A percentile compares a stretch with the other conserved stretches of the same genome.
Evolutionary conservation across 1,139 yeast species (phyloP).

Genomic region (Candida glucosophila): DNA sequence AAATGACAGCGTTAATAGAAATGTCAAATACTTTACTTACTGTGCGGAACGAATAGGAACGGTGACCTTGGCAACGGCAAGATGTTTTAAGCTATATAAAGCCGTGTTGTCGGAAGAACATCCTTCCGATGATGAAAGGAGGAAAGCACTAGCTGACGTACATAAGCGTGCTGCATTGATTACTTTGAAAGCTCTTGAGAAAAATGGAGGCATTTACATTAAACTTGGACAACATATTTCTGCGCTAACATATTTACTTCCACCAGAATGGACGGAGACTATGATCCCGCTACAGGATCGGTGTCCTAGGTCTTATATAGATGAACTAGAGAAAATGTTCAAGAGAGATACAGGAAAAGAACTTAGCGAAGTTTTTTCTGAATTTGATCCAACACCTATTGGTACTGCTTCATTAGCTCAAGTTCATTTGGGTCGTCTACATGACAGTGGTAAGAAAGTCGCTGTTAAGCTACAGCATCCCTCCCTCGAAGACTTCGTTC

Average conservation of each 20-base stretch:
- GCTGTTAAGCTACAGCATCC: slow-evolving; percentile 98
- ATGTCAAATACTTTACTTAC: slow-evolving; percentile 31
- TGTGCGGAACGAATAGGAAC: slow-evolving; percentile 52
- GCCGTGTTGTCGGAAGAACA: slow-evolving; percentile 42
- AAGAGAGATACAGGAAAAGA: slow-evolving; percentile 53
- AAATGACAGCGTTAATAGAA: slow-evolving; percentile 19
- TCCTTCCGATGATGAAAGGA: slow-evolving; percentile 39
- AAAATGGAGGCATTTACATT: slow-evolving; percentile 87
- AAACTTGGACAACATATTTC: slow-evolving; percentile 91
- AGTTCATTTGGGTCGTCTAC: slow-evolving; percentile 73
- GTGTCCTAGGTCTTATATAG: slow-evolving; percentile 75
- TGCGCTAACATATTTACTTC: slow-evolving; percentile 85
- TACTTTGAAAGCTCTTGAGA: slow-evolving; percentile 70
- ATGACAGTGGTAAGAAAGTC: slow-evolving; percentile 56
- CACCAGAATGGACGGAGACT: slow-evolving; percentile 90
- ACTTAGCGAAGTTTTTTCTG: slow-evolving; percentile 55
- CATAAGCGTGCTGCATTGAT: slow-evolving; percentile 74
- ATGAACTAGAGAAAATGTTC: slow-evolving; percentile 62
- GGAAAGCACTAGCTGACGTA: slow-evolving; percentile 42
- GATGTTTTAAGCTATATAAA: slow-evolving; percentile 61
- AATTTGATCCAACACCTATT: slow-evolving; percentile 66
- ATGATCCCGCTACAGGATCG: slow-evolving; percentile 89
- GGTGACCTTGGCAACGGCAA: slow-evolving; percentile 53
- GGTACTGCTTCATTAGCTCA: slow-evolving; percentile 97
- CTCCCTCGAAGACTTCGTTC: slow-evolving; percentile 75